Evolutionary conservation across 352 stramenopile species (phyloP), one percentile per base, ranked within the genome.

Genomic region (Pythium sp.): DNA sequence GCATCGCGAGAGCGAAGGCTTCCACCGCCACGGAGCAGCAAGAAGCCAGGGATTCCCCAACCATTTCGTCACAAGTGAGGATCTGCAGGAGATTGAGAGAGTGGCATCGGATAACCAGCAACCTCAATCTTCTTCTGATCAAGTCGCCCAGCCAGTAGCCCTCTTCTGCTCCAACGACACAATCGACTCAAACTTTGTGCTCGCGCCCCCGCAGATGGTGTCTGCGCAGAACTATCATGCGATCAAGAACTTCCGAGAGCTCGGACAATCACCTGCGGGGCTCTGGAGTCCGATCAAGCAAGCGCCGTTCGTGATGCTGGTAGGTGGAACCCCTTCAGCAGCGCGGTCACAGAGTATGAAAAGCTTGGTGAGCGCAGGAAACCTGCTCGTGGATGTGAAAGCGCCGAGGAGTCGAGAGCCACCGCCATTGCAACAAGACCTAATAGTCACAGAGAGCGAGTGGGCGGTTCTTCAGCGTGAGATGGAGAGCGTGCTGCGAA

Each of bases 141-240:
- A 69, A 64, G 9, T 62, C 4, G 32, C 56, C 0, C 71, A 71
- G 12, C 34, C 75, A 4, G 71, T 92, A 18, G 73, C 87, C 36
- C 59, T 89, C 36, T 92, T 87, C 56, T 77, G 68, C 58, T 71
- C 78, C 6, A 86, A 79, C n/a, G 72, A 84, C 46, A 86, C 82
- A n/a, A 46, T 86, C 22, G 79, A 92, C 68, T 72, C 82, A 54
- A 92, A 92, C 72, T 92, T 90, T 66, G 84, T 92, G 56, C 71
- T 92, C 30, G 75, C 82, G 6, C 78, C 82, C 0, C 76, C 76
- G 4, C 70, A 68, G 9, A 51, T 89, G 12, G 78, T 91, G 30
- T 69, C 71, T 4, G 70, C 76, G 2, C 84, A 91, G 46, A 92
- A 92, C 63, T 81, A 73, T n/a, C 86, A 78, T 12, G 80, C 79